Evolutionary conservation across 1,284 basidiomycete species (phyloP), one percentile per base, ranked within the genome.

Genomic region (Mycena citricolor): DNA sequence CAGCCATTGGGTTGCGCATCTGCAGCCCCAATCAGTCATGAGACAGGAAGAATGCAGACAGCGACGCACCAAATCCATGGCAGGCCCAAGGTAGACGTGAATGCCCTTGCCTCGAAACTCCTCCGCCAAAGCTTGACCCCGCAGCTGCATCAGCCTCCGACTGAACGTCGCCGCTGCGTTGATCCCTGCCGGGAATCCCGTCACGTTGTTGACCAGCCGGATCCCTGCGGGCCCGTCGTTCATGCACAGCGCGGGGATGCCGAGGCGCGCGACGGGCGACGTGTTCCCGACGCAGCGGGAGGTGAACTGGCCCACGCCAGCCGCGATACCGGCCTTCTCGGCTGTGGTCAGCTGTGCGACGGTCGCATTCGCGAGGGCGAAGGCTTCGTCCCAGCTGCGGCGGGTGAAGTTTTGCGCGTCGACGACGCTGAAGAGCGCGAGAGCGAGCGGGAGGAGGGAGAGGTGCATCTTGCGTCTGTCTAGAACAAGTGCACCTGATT

Each of bases 41-140:
- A 5, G 11, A 16, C 37, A 54, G 4, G 56, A 51, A 25, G 58
- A 42, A 26, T 52, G 50, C 10, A 10, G n/a, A 10, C 11, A 29
- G 12, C 7, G 4, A 48, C 76, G n/a, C 42, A 72, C 78, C 46
- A 80, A 69, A 55, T 80, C 78, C 65, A 79, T 66, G 42, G 74
- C 69, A 4, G 84, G 80, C 10, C 85, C 82, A 4, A 80, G 65
- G 24, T 66, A 68, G 14, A 80, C 70, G 56, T 91, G 76, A 32
- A 80, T 74, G 24, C 90, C 90, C 63, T 91, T 89, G 23, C 73
- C 77, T 35, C 76, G 70, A 61, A 81, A 83, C 64, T 93, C 89
- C 40, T 80, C 66, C 4, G 83, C 90, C 52, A 91, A 68, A 1
- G 86, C 86, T 5, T 71, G 62, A 6, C 83, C 89, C 47, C 89